Percentiles rank a stretch among this genome's conserved stretches.
Evolutionary conservation across 495 filamentous ascomycete species (phyloP).

Genomic region (Daldinia childiae): DNA sequence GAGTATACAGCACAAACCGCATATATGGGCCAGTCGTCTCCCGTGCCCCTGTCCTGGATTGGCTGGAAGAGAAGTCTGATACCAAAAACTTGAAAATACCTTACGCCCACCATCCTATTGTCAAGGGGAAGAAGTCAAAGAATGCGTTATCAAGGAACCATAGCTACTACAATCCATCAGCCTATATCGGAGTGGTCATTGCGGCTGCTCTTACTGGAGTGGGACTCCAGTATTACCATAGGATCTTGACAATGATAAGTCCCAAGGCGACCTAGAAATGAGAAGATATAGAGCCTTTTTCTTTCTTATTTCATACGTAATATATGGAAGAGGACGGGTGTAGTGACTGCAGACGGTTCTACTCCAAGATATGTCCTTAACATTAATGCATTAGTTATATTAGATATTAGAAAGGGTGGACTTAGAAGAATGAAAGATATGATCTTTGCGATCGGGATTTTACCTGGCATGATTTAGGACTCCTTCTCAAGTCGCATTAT

Average conservation of each 20-base stretch:
- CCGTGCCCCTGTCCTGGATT: constrained; percentile 39
- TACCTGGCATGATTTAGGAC: too few species aligned
- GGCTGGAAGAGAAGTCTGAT: constrained; percentile 33
- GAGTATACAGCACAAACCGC: constrained; percentile 8
- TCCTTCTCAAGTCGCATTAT: too few species aligned
- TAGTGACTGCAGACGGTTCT: background rate
- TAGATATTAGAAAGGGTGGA: background rate
- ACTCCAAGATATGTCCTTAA: background rate
- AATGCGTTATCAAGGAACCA: background rate
- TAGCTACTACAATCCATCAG: constrained; percentile 3
- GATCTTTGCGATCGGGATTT: background rate
- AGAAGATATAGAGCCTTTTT: background rate
- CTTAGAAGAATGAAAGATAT: background rate
- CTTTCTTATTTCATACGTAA: background rate
- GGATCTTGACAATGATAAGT: background rate
- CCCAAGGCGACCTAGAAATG: background rate
- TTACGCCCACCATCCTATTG: constrained; percentile 19
- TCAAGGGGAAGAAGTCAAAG: background rate
- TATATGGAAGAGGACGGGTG: background rate
- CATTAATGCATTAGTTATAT: background rate
- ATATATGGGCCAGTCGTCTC: constrained; percentile 31
- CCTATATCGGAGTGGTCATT: background rate
- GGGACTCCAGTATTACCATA: constrained; percentile 23
- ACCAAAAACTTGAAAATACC: constrained; percentile 1
- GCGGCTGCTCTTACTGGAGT: constrained; percentile 22